Base-by-base conservation (phyloP, 2,329 filamentous ascomycete genomes). In the Fusarium citri region DNA sequence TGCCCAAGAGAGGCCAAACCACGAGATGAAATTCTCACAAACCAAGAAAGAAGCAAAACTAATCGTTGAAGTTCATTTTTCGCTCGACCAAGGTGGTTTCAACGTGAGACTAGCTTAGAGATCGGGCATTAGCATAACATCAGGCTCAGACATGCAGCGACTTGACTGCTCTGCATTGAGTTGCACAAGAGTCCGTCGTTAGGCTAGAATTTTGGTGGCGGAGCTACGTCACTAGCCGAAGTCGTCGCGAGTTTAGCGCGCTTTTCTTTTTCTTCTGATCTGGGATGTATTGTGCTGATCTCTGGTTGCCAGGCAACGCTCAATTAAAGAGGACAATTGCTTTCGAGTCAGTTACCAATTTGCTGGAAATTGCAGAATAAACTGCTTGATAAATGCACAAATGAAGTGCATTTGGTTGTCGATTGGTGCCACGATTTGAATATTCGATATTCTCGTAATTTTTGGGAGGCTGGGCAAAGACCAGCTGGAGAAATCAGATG, bases 161-260 rank as follows among this genome's bases (percentile, higher is more conserved):
- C 34, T 28, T 23, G n/a, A 26, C 51, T 46, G 23, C 54, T 28
- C 43, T 61, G 46, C 54, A 55, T 55, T 53, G 49, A 15, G 18
- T 25, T 26, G 45, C 54, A 66, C 20, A 37, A 28, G 26, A 64
- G 46, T 49, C 34, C 43, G 12, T 30, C n/a, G 45, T 41, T 49
- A 55, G 47, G 41, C 34, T 55, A 42, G 26, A 34, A 18, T 25
- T 25, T 26, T 48, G 54, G 66, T 66, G 55, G 66, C 40, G 41
- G 41, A 53, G 65, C 72, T 76, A 76, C 74, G 74, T 76, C 74
- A 76, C 74, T 73, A 68, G 74, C 72, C 69, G 64, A 59, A 55
- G 55, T 59, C 53, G 71, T 59, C 54, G 62, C 48, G 37, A 56
- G 64, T 37, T 69, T 71, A 67, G 72, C 66, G 62, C 48, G 59